phyloP scores from a whole-genome alignment of 176 grass and related monocot species.

The Triticum urartu region DNA sequence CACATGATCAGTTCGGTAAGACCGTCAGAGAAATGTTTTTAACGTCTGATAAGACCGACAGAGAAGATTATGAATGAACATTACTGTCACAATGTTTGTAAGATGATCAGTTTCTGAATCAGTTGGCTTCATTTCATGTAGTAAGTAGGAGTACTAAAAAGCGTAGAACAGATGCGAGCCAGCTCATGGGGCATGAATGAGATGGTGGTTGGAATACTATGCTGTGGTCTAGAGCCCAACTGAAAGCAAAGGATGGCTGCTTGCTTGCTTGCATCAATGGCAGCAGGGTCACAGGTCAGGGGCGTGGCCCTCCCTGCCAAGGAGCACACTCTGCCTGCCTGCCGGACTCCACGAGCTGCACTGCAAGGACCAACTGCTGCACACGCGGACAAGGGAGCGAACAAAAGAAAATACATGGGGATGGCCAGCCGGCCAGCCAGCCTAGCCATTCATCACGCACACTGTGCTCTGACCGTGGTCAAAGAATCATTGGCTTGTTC shows the following conservation, averaged over 20 bases:
- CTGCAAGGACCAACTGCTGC: neutral
- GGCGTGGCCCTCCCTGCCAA: neutral
- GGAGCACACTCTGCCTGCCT: neutral
- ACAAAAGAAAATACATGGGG: constrained; percentile 10
- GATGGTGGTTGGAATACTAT: neutral
- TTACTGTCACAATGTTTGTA: no score
- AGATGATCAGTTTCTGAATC: no score
- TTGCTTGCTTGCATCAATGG: constrained; percentile 23
- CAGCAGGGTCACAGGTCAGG: neutral
- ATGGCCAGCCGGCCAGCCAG: neutral
- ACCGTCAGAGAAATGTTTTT: neutral
- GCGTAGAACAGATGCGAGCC: neutral
- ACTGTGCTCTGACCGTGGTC: constrained; percentile 20
- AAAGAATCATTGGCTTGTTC: constrained; percentile 17
- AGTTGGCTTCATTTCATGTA: neutral
- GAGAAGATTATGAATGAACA: no score
- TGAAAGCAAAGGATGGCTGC: constrained; percentile 5
- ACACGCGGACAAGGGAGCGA: constrained; percentile 16
- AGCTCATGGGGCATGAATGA: neutral
- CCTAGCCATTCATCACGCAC: constrained; percentile 27
- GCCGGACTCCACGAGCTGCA: neutral
- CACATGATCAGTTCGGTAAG: neutral
- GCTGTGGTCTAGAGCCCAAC: neutral
- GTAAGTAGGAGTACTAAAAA: neutral
- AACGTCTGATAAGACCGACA: neutral